Evolutionary conservation across 352 stramenopile genomes (phyloP).

Genomic region (Pythium pyrilobum): DNA sequence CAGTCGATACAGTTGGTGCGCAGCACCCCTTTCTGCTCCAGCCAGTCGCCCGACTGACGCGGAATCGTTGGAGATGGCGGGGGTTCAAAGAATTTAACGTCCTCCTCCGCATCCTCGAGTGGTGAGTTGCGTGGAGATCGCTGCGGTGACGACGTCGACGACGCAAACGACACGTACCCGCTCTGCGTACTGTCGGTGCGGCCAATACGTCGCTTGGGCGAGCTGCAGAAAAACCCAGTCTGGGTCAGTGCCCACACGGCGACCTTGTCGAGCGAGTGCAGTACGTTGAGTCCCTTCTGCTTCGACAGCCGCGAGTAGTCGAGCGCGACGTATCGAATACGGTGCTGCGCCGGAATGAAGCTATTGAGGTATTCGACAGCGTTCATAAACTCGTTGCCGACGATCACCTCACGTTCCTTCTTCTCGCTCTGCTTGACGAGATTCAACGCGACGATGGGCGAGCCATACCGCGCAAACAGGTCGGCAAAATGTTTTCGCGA

Average conservation of each 20-base stretch:
- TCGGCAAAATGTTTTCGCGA: slow-evolving; percentile 94
- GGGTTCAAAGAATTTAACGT: slow-evolving; percentile 18
- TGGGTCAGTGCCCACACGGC: slow-evolving; percentile 95
- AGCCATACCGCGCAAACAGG: slow-evolving; percentile 95
- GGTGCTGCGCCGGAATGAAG: slow-evolving; percentile 86
- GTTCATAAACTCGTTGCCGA: slow-evolving; percentile 97
- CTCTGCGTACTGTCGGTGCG: slow-evolving; percentile 58
- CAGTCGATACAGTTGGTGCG: slow-evolving; percentile 99
- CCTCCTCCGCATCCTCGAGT: neutral
- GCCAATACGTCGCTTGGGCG: slow-evolving; percentile 69
- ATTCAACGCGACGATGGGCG: slow-evolving; percentile 96
- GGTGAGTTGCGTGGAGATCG: neutral
- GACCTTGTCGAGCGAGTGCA: slow-evolving; percentile 92
- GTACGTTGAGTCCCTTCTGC: slow-evolving; percentile 92
- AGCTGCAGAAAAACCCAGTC: slow-evolving; percentile 97
- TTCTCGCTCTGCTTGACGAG: slow-evolving; percentile 98
- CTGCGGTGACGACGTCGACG: slow-evolving; percentile 7
- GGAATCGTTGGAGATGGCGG: slow-evolving; percentile 61
- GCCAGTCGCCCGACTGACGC: slow-evolving; percentile 80
- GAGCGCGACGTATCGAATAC: slow-evolving; percentile 96
- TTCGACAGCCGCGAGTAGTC: slow-evolving; percentile 95
- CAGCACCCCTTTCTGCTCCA: slow-evolving; percentile 97
- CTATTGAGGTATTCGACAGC: slow-evolving; percentile 98
- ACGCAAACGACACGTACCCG: slow-evolving; percentile 35
- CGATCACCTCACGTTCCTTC: slow-evolving; percentile 95